Evolutionary conservation across 1,284 basidiomycete genomes (phyloP).

Genomic region (Ganoderma lucidum): DNA sequence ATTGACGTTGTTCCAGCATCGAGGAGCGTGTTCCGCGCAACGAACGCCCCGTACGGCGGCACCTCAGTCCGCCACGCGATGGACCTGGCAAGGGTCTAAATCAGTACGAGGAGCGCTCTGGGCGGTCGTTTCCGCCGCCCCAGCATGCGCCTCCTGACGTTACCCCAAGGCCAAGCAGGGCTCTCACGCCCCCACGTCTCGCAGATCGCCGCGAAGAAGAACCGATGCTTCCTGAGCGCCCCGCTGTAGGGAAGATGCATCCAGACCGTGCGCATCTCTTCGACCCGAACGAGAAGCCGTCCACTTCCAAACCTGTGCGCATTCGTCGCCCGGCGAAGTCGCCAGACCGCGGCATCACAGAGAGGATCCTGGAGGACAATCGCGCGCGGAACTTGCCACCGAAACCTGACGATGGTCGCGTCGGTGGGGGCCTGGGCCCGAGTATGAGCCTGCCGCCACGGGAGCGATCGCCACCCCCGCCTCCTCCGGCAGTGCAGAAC

Average conservation of each 20-base stretch:
- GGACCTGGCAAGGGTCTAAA: not conserved
- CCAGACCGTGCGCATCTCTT: constrained; percentile 32
- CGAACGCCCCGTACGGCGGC: not conserved
- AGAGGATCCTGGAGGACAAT: constrained; percentile 16
- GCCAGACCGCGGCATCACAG: constrained; percentile 5
- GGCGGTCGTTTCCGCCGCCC: constrained; percentile 4
- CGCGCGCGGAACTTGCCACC: constrained; percentile 14
- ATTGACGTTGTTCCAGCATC: not conserved
- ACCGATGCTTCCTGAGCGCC: constrained; percentile 11
- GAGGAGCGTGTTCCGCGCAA: constrained; percentile 4
- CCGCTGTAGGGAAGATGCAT: constrained; percentile 24
- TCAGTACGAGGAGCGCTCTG: not conserved
- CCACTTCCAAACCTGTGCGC: constrained; percentile 21
- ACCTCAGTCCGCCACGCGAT: constrained; percentile 8
- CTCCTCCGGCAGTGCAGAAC: constrained; percentile 36
- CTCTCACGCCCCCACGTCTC: constrained; percentile 18
- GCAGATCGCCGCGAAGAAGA: constrained; percentile 21
- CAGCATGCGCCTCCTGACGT: constrained; percentile 13
- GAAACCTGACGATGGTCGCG: constrained; percentile 17
- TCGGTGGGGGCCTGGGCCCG: constrained; percentile 36
- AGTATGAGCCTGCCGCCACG: constrained; percentile 36
- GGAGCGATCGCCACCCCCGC: constrained; percentile 18
- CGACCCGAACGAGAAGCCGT: not conserved
- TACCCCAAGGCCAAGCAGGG: constrained; percentile 12
- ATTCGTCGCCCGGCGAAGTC: constrained; percentile 24